These are phyloP conservation scores for Eutrema japonicum DNA, from an alignment of 345 rosid genomes.

Conservation along the genomic window DNA sequence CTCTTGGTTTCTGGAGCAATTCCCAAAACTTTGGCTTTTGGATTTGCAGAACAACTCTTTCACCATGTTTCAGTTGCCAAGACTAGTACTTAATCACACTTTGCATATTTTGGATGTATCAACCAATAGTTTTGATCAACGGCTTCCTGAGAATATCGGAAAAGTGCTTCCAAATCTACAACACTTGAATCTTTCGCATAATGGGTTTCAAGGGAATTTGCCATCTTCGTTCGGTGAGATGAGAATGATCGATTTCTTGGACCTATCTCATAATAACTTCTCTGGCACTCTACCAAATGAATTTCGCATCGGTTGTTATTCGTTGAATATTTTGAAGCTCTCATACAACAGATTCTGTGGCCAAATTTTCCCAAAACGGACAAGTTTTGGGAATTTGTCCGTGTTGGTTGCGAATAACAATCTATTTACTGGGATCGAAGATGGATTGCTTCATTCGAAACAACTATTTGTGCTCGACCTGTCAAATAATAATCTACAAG, in stretches of 20 bases:
- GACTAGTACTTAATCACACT: neutral
- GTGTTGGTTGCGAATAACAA: constrained; percentile 2
- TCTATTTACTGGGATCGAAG: neutral
- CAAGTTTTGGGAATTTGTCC: neutral
- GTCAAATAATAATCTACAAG: constrained; percentile 17
- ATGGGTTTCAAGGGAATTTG: neutral
- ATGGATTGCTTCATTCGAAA: neutral
- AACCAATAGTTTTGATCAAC: neutral
- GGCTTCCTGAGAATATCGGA: neutral
- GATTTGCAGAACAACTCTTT: constrained; percentile 25
- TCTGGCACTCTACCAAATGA: neutral
- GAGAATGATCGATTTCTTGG: neutral
- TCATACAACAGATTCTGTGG: constrained; percentile 13
- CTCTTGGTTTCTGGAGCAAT: neutral
- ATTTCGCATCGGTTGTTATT: neutral
- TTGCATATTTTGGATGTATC: neutral
- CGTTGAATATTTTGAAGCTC: neutral
- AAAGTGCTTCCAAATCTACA: neutral
- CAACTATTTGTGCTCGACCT: neutral
- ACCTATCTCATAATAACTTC: constrained; percentile 19
- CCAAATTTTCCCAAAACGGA: neutral
- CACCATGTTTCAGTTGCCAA: neutral
- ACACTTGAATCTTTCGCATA: constrained; percentile 23
- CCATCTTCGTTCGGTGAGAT: neutral
- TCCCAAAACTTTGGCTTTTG: constrained; percentile 1